phyloP scores from a whole-genome alignment of 1,284 basidiomycete species.

The Ganoderma boninense region DNA sequence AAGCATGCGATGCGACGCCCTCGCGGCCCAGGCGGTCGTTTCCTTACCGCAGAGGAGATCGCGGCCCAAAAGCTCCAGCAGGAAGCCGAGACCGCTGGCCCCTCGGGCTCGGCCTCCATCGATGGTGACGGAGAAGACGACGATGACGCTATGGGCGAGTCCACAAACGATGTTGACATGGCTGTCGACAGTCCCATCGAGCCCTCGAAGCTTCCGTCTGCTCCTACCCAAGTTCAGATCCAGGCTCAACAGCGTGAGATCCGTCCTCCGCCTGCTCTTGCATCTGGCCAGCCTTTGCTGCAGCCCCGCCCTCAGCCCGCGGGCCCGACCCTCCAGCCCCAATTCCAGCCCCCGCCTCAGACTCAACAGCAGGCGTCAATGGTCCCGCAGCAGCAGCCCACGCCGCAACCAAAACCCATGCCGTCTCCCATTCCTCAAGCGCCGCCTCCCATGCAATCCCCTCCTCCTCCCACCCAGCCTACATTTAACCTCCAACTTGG shows the following conservation, averaged over 20 bases:
- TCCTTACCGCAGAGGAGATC: conserved; percentile 95
- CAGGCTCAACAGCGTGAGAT: conserved; percentile 27
- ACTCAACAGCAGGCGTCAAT: conserved; percentile 25
- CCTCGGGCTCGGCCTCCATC: conserved; percentile 39
- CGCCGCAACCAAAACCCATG: conserved; percentile 31
- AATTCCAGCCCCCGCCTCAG: conserved; percentile 23
- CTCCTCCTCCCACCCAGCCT: conserved; percentile 20
- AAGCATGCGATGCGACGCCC: conserved; percentile 98
- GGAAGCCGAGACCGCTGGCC: conserved; percentile 39
- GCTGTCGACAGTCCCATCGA: conserved; percentile 36
- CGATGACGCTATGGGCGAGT: conserved; percentile 39
- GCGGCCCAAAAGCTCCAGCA: conserved; percentile 71
- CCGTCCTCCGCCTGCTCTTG: conserved; percentile 22
- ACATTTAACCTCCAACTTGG: conserved; percentile 29
- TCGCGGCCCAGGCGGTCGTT: conserved; percentile 94
- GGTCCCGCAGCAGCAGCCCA: conserved; percentile 24
- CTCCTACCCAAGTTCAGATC: conserved; percentile 9
- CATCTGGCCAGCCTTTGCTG: conserved; percentile 26
- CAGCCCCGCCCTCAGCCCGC: conserved; percentile 31
- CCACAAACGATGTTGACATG: conserved; percentile 37
- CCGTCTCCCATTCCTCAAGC: conserved; percentile 30
- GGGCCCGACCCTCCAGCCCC: conserved; percentile 12
- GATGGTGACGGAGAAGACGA: conserved; percentile 49
- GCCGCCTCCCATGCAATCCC: conserved; percentile 32
- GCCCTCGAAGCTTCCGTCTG: conserved; percentile 20